A percentile compares a stretch with the other conserved stretches of the same genome.
Evolutionary conservation across 441 rosid genomes (phyloP).

Genomic region (Aleurites moluccanus): DNA sequence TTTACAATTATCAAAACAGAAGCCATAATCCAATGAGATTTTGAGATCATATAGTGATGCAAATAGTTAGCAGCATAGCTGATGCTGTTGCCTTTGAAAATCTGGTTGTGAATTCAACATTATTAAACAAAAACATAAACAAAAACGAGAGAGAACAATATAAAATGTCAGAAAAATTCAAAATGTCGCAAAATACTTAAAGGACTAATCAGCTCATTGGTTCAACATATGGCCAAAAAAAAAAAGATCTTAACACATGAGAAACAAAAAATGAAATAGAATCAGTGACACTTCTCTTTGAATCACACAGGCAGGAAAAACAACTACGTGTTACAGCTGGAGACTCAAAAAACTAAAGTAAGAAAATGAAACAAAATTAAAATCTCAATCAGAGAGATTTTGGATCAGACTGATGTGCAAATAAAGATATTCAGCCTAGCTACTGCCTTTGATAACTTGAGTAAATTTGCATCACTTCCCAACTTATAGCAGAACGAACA

Average conservation of each 20-base stretch:
- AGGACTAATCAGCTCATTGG: background rate
- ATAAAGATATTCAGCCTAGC: slow-evolving; percentile 38
- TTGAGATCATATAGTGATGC: background rate
- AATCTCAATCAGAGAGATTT: slow-evolving; percentile 1
- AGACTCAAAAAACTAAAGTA: background rate
- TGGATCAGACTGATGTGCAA: slow-evolving; percentile 66
- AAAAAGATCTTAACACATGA: background rate
- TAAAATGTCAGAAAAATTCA: background rate
- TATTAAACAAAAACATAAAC: background rate
- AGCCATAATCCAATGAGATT: background rate
- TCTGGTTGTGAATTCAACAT: background rate
- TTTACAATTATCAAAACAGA: background rate
- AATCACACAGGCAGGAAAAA: slow-evolving; percentile 31
- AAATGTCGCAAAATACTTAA: background rate
- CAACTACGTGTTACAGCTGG: slow-evolving; percentile 7
- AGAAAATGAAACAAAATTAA: background rate
- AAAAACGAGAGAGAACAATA: background rate
- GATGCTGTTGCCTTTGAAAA: background rate
- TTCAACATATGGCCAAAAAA: background rate
- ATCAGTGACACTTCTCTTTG: background rate
- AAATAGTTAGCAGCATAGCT: background rate
- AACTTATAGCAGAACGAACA: background rate
- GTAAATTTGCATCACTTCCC: slow-evolving; percentile 38
- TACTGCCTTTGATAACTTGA: slow-evolving; percentile 26
- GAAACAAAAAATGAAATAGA: no score